Base-by-base conservation (phyloP, 2,329 filamentous ascomycete species). In the Cytospora piceicola region DNA sequence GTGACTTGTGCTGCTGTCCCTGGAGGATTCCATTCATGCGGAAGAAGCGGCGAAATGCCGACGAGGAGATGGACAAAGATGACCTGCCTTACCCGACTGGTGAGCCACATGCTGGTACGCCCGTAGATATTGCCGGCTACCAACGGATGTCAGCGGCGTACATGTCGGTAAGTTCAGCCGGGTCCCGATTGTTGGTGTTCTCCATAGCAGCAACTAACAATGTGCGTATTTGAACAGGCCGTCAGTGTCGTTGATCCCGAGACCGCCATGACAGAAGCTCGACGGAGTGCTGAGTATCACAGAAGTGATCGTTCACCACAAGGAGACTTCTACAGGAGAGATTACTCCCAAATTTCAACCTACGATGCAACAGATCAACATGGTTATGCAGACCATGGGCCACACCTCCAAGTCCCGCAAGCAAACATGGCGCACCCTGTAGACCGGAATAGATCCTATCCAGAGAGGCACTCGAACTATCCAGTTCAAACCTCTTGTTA, bases 1-100 rank as follows among this genome's bases (percentile, higher is more conserved):
- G 66, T 15, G 66, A 68, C 6, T 46, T 68, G 4, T 66, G 27
- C 34, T 68, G 66, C 24, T 68, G 66, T 32, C 63, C 66, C 9
- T 68, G 66, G 66, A 59, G 63, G 51, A 4, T 68, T 8, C 66
- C 66, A 17, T 68, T 68, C 15, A 68, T 59, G 24, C 58, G 58
- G 51, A 65, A 42, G 34, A 65, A 56, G 42, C 58, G 63, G 15
- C 51, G 42, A 55, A 68, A 68, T n/a, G 63, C n/a, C 3, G 66
- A 68, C 22, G 66, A 68, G 53, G 63, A 68, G 17, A 32, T 68
- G 30, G 66, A 65, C 30, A 60, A 53, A 14, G 55, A 59, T 14
- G 63, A 68, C 9, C 32, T 68, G 52, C 63, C 59, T 4, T 68
- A 66, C 29, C 36, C 55, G 4, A 56, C 58, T 17, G 39, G 24